phyloP scores from a whole-genome alignment of 495 filamentous ascomycete species.

The Glonium stellatum region DNA sequence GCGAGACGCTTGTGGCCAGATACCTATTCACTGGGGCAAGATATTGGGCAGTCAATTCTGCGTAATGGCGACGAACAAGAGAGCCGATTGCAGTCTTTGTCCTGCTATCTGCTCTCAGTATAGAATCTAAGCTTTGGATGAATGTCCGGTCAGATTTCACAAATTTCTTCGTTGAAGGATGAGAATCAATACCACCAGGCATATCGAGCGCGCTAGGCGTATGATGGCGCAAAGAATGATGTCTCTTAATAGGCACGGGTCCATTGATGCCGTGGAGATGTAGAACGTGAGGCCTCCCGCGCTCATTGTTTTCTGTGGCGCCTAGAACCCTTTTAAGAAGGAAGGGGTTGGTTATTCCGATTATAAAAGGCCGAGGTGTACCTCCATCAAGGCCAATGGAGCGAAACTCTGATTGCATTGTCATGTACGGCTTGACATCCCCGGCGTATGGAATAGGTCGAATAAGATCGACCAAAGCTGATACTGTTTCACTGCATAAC shows the following conservation, averaged over 20 bases:
- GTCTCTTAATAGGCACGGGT: slow-evolving; percentile 23
- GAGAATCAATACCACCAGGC: slow-evolving; percentile 21
- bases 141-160: slow-evolving; percentile 23
- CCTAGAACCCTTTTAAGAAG: slow-evolving; percentile 27
- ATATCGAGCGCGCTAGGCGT: slow-evolving; percentile 9
- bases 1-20: slow-evolving; percentile 24
- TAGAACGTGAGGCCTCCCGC: slow-evolving; percentile 25
- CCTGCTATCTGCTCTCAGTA: slow-evolving; percentile 18
- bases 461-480: slow-evolving; percentile 31
- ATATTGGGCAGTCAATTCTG: slow-evolving; percentile 31
- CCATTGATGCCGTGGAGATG: slow-evolving; percentile 25
- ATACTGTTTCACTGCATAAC: slow-evolving; percentile 30
- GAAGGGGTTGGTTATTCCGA: slow-evolving; percentile 34
- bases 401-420: slow-evolving; percentile 35
- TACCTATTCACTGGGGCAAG: slow-evolving; percentile 35
- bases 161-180: slow-evolving; percentile 23
- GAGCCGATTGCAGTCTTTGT: slow-evolving; percentile 20
- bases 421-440: slow-evolving; percentile 30
- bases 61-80: slow-evolving; percentile 33
- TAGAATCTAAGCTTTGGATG: slow-evolving; percentile 21
- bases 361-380: slow-evolving; percentile 27
- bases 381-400: slow-evolving; percentile 26
- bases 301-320: slow-evolving; percentile 14
- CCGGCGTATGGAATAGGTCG: slow-evolving; percentile 34
- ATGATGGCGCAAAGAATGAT: slow-evolving; percentile 24